These are phyloP conservation scores for Botrytis medusae DNA, from an alignment of 2,329 filamentous ascomycete species.

Conservation along the genomic window DNA sequence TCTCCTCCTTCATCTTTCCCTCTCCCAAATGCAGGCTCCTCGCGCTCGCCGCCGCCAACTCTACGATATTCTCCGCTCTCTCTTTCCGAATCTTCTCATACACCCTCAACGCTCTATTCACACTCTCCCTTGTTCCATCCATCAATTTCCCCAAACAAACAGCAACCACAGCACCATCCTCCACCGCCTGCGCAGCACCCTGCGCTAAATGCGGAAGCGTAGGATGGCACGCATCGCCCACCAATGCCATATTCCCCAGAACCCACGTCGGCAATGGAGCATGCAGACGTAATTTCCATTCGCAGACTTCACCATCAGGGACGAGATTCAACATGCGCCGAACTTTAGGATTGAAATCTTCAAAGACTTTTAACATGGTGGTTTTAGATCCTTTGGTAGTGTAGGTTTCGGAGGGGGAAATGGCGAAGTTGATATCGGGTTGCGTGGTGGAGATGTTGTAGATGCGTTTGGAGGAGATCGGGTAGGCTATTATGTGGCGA, in stretches of 20 bases:
- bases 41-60: conserved; percentile 55
- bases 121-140: conserved; percentile 27
- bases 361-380: conserved; percentile 59
- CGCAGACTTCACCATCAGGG: conserved; percentile 42
- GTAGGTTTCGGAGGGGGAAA: conserved; percentile 58
- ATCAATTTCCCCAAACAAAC: conserved; percentile 49
- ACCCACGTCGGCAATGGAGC: conserved; percentile 58
- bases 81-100: conserved; percentile 49
- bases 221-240: conserved; percentile 58
- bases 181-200: conserved; percentile 66
- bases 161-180: conserved; percentile 62
- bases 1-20: conserved; percentile 57
- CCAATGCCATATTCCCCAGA: too few species aligned
- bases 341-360: conserved; percentile 59
- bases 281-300: conserved; percentile 63
- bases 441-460: conserved; percentile 65
- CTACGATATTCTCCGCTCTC: conserved; percentile 54
- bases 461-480: conserved; percentile 63
- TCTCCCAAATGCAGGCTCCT: conserved; percentile 58
- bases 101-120: conserved; percentile 39
- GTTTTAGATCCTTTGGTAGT: conserved; percentile 61
- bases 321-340: conserved; percentile 59
- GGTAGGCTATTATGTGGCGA: conserved; percentile 76
- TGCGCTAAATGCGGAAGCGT: conserved; percentile 65
- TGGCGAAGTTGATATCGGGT: conserved; percentile 59